phyloP scores from a whole-genome alignment of 768 basidiomycete species.

The Auriscalpium orientale region DNA sequence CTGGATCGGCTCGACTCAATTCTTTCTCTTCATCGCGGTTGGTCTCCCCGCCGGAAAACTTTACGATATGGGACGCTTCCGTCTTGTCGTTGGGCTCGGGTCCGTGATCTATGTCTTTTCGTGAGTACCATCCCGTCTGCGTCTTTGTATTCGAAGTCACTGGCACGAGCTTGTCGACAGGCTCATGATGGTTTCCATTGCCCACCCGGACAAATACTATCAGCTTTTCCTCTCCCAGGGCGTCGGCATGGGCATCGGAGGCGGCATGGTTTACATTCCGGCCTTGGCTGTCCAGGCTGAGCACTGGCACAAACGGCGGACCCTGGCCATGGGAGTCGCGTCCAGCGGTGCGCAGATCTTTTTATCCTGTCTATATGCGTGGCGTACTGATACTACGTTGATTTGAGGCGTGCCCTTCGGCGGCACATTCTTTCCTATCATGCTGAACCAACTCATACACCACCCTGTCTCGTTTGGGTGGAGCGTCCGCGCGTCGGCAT shows the following conservation, averaged over 20 bases:
- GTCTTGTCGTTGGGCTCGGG: constrained; percentile 21
- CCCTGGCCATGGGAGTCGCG: constrained; percentile 26
- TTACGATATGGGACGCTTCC: constrained; percentile 45
- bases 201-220: constrained; percentile 33
- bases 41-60: constrained; percentile 32
- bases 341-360: constrained; percentile 22
- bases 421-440: constrained; percentile 28
- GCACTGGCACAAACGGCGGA: constrained; percentile 33
- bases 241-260: constrained; percentile 41
- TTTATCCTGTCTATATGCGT: neutral
- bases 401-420: constrained; percentile 23
- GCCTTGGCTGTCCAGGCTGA: constrained; percentile 37
- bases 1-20: constrained; percentile 45
- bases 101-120: constrained; percentile 19
- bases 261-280: constrained; percentile 39
- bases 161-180: no score
- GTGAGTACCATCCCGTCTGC: constrained; percentile 9
- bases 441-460: constrained; percentile 23
- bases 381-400: neutral
- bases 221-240: constrained; percentile 47
- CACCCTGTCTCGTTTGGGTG: constrained; percentile 31
- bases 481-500: constrained; percentile 30
- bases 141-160: no score
- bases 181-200: constrained; percentile 21
- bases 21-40: constrained; percentile 39